Base-by-base conservation (phyloP, 1,139 yeast species). In the Dujonia santamariae region DNA sequence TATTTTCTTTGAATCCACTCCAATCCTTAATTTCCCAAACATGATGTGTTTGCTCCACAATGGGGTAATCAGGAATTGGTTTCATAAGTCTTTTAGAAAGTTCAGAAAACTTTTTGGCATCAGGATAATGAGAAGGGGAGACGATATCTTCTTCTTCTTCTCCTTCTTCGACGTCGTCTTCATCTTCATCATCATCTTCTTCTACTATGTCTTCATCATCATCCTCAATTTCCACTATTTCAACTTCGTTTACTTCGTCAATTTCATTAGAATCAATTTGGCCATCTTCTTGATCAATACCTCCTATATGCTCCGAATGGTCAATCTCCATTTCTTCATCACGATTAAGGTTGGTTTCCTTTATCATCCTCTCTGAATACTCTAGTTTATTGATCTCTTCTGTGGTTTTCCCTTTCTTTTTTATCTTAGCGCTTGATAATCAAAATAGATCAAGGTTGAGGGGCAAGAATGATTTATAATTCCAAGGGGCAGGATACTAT, bases 1-100 rank as follows among this genome's bases (percentile, higher is more conserved):
- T 66, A 21, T 70, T 71, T 4, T 68, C 68, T 22, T 64, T 65
- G 29, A 85, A 61, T 2, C 59, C 54, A 31, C 62, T 54, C 83
- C 95, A 85, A 47, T 81, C 78, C 9, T 66, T 63, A 37, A 92
- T 82, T 37, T 75, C 72, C 97, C 97, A 92, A 4, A 90, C 85
- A 51, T 63, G 66, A 40, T 65, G 61, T 3, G 65, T 56, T 41
- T 64, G 63, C 2, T 52, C 71, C 19, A 53, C 56, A 1, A 57
- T 56, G 2, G 75, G 74, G 37, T 67, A 69, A 42, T 71, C 73
- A 9, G 67, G 66, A 11, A 74, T 38, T 1, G 68, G 67, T 40
- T 67, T 67, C 67, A 67, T 58, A 36, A 67, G 51, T 29, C 56
- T 48, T 19, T 45, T 41, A 11, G 66, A 56, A 31, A 61, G 45